Base-by-base conservation (phyloP, 2,329 filamentous ascomycete genomes). In the Colletotrichum karsti region DNA sequence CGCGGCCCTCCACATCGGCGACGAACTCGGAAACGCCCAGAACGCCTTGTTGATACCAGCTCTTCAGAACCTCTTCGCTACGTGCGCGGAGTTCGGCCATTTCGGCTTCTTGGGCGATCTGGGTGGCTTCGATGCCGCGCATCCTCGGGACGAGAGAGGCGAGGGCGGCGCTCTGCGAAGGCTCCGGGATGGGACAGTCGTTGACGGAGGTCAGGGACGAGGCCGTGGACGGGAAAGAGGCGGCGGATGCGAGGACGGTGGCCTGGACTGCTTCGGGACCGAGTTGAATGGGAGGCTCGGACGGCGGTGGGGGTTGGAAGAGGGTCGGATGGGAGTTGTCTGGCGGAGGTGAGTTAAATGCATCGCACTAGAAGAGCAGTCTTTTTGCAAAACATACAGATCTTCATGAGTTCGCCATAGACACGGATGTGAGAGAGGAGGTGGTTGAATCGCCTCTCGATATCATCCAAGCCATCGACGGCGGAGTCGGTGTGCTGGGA, bases 31-130 rank as follows among this genome's bases (percentile, higher is more conserved):
- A 91, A 72, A 88, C 89, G 10, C 87, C 86, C 53, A 97, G 81
- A 46, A 96, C 84, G 4, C 90, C 88, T 24, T 88, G 82, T 76
- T 94, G 90, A 78, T 95, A 94, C 91, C 93, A 97, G 37, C 83
- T 79, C 71, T 91, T 86, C 67, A 94, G 79, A 24, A 87, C 81
- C 70, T 78, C 77, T 78, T 90, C 92, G 80, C 87, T 95, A 71
- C 85, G 86, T 69, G 80, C 86, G 76, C 89, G 86, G 75, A 92
- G 84, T 76, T 87, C 87, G 22, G 86, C 87, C 69, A 93, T 87
- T 77, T 91, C 88, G 53, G 84, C 83, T 41, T 79, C 84, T 77
- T 93, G 91, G 15, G 87, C 84, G 20, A 86, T 77, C 74, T 94
- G 92, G 4, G 85, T 86, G 0, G 85, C 83, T 70, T 89, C 87